Base-by-base conservation (phyloP, 1,139 yeast species). In the Saccharomycopsis hybrid region DNA sequence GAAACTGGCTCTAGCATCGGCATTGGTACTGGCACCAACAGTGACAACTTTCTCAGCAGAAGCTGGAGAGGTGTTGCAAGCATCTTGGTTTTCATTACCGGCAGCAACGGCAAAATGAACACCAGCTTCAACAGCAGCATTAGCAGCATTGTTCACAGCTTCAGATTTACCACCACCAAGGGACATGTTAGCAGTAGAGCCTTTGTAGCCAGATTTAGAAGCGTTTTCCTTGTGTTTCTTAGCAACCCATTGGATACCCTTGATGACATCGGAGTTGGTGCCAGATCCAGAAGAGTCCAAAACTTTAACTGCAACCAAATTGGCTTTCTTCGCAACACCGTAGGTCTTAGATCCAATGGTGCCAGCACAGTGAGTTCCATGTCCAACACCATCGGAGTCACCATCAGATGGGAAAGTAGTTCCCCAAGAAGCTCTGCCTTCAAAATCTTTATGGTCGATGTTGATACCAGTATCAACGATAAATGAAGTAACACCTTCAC, bases 361-460 rank as follows among this genome's bases (percentile, higher is more conserved):
- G 68, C 94, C 95, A 30, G 94, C 90, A 74, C 90, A 84, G 65
- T 85, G 95, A 52, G 94, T 84, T 55, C 76, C 76, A 71, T 92
- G 98, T 50, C 97, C 98, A 65, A 90, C 90, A 50, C 95, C 95
- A 66, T 92, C 97, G 48, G 71, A 65, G 46, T 73, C 75, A 64
- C 90, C 96, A 59, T 88, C 92, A 44, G 69, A 63, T 51, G 97
- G 96, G 58, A 92, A 76, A 44, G 97, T 89, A 61, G 82, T 78
- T 61, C 97, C 97, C 97, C 97, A 90, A 45, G 62, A 64, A 56
- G 97, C 98, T 69, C 98, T 85, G 55, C 96, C 96, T 51, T 75
- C 90, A 63, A 90, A 89, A 63, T 89, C 95, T 51, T 72, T 77
- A 68, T 89, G 97, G 55, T 77, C 73, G 51, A 83, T 73, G 62